Evolutionary conservation across 202 grass and related monocot species (phyloP).

Genomic region (Schoenoplectus tabernaemontani): DNA sequence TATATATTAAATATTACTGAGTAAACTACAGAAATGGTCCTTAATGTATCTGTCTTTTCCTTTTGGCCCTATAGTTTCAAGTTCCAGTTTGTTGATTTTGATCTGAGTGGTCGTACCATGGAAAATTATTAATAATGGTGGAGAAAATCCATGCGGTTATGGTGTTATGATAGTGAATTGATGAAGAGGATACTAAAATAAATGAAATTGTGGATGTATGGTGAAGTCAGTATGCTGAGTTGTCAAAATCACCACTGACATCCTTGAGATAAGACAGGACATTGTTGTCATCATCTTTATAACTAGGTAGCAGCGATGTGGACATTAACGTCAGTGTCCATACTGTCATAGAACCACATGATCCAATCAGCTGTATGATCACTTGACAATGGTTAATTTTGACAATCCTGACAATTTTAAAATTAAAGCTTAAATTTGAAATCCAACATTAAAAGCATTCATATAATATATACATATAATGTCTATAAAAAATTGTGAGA

Average conservation of each 20-base stretch:
- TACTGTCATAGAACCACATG: not conserved
- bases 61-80: not conserved
- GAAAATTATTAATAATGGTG: not conserved
- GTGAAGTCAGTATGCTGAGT: not conserved
- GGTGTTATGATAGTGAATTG: not conserved
- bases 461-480: no score
- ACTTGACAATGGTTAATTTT: not conserved
- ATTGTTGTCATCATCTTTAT: not conserved
- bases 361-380: not conserved
- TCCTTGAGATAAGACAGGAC: not conserved
- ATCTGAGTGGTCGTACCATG: not conserved
- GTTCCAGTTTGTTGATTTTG: not conserved
- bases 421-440: not conserved
- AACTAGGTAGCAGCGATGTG: not conserved
- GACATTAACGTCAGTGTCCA: not conserved
- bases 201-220: not conserved
- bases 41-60: constrained; percentile 2
- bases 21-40: not conserved
- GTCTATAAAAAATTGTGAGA: no score
- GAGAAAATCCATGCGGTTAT: not conserved
- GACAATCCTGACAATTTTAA: not conserved
- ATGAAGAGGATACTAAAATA: not conserved
- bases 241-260: not conserved
- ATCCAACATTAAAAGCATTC: no score
- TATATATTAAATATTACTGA: constrained; percentile 17